A percentile compares a stretch with the other conserved stretches of the same genome.
Conservation (phyloP, 2,329 filamentous ascomycete species). For the Ceratocystis cubensis region DNA sequence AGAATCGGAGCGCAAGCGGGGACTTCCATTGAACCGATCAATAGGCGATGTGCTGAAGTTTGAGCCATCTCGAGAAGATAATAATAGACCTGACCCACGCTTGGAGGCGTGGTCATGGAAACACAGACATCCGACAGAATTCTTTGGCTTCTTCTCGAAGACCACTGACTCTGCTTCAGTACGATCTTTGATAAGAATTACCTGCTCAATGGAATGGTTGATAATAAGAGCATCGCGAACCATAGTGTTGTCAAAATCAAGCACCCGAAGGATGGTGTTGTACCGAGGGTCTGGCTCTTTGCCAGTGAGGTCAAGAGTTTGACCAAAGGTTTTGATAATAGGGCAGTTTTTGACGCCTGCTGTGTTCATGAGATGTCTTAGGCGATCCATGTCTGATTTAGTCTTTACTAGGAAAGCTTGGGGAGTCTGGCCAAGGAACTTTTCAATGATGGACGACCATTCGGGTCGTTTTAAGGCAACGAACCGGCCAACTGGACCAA, state of each 20-base stretch:
- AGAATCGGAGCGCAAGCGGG: constrained; percentile 71
- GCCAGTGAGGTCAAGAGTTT: constrained; percentile 43
- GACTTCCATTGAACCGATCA: constrained; percentile 37
- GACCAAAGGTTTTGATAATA: constrained; percentile 51
- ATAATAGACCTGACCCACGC: constrained; percentile 36
- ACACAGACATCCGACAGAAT: constrained; percentile 62
- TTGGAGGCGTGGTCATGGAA: constrained; percentile 44
- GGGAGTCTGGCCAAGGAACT: constrained; percentile 54
- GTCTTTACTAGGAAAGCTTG: constrained; percentile 71
- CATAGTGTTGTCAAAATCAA: constrained; percentile 69
- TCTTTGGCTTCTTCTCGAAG: constrained; percentile 48
- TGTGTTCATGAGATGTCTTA: constrained; percentile 53
- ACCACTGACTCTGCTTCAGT: constrained; percentile 57
- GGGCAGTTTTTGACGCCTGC: constrained; percentile 38
- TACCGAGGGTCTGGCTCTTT: constrained; percentile 62
- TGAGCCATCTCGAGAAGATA: constrained; percentile 58
- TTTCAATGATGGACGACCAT: constrained; percentile 77
- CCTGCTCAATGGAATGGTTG: constrained; percentile 69
- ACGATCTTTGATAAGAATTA: constrained; percentile 59
- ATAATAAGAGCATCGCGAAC: constrained; percentile 78
- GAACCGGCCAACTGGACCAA: constrained; percentile 73
- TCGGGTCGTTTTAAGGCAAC: constrained; percentile 64
- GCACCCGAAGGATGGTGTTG: constrained; percentile 64
- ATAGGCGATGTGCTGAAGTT: constrained; percentile 40
- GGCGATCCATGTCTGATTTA: constrained; percentile 58